Evolutionary conservation across 305 asterid species (phyloP), one percentile per base, ranked within the genome.

Genomic region (Rubia peregrina): DNA sequence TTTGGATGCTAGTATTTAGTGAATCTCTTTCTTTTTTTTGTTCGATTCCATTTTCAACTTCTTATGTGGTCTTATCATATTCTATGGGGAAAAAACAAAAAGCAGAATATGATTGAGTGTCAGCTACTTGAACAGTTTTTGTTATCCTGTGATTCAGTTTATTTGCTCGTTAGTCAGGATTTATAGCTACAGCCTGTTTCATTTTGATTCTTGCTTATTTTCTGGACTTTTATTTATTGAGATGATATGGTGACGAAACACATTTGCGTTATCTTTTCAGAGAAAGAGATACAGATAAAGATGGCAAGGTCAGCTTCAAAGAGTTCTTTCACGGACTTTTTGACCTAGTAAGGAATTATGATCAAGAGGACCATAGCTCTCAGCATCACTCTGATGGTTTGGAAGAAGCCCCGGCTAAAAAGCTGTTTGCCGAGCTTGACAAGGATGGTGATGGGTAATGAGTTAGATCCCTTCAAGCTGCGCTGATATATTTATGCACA

Each of bases 271-370:
- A 48, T 56, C 72, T 36, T 64, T 74, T 77, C 83, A 91, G 99
- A 84, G 99, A 94, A 81, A 84, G 99, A 82, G 99, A 94, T 80
- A 80, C 85, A 48, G 90, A 94, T 76, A 83, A 64, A 82, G 98
- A 94, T 81, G 96, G 96, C 42, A 94, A 88, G 79, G 81, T 91
- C 71, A 86, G 78, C 83, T 94, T 88, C 88, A 82, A 84, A 62
- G 99, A 94, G 85, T 91, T 94, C 84, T 91, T 88, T 80, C 99
- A 87, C 14, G 98, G 97, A 69, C 89, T 94, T 69, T 94, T 80
- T 84, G 96, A 91, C 84, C 73, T 88, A 71, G 88, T 91, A 69
- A 89, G 95, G 81, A 85, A 82, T 75, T 90, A 89, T 73, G 96
- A 83, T 73, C 96, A 89, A 68, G 98, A 84, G 81, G 76, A 75